These are phyloP conservation scores for Aspergillus awamori DNA, from an alignment of 2,329 filamentous ascomycete genomes.

Conservation along the genomic window DNA sequence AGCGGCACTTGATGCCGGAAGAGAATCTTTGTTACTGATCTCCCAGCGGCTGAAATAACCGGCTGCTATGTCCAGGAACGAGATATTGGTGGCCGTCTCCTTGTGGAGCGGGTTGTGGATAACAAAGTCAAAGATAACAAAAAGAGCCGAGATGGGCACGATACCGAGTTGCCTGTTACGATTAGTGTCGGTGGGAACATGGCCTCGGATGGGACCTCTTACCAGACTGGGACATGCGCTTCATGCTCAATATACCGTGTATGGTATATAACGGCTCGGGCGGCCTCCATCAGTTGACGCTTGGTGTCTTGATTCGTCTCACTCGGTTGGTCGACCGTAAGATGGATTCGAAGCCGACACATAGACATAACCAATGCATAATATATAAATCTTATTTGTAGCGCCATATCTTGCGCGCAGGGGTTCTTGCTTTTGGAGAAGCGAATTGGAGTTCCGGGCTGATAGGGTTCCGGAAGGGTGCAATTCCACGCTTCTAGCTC, in stretches of 20 bases:
- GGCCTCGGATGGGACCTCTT: conserved; percentile 16
- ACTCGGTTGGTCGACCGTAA: neutral
- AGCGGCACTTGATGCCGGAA: conserved; percentile 42
- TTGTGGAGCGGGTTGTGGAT: conserved; percentile 41
- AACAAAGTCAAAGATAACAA: conserved; percentile 49
- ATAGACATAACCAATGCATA: neutral
- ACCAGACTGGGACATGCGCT: conserved; percentile 40
- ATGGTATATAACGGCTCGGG: neutral
- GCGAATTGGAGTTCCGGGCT: neutral
- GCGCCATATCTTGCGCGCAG: neutral
- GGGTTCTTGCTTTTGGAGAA: neutral
- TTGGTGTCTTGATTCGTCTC: neutral
- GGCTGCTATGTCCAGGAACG: conserved; percentile 46
- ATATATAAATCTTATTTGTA: neutral
- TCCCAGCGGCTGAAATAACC: conserved; percentile 51
- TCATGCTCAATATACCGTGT: neutral
- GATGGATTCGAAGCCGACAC: neutral
- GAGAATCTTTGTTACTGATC: conserved; percentile 37
- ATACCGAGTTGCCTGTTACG: conserved; percentile 33
- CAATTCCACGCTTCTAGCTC: conserved; percentile 37
- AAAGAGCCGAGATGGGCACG: conserved; percentile 43
- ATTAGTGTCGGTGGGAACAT: neutral
- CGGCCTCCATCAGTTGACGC: neutral
- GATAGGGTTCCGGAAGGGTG: conserved; percentile 33
- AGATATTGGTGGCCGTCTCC: conserved; percentile 42